Conservation (phyloP, 2,329 filamentous ascomycete genomes). For the Xylaria sp. region DNA sequence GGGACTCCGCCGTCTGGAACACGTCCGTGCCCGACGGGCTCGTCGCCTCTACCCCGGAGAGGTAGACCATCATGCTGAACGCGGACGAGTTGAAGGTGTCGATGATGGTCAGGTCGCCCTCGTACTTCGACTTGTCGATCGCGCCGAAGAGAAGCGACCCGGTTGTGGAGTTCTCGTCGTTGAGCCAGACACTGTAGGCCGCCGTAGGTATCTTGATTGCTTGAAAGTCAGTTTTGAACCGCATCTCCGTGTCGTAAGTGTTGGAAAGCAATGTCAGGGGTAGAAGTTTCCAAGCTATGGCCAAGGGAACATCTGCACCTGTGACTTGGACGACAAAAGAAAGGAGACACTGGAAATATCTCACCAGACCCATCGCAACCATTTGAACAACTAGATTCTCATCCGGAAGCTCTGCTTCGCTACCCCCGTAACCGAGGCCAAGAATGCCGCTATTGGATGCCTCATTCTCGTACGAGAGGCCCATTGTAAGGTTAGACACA, state of each 20-base stretch:
- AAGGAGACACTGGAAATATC: background rate
- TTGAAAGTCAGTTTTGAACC: background rate
- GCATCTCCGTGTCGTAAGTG: background rate
- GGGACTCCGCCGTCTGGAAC: background rate
- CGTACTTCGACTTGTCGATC: background rate
- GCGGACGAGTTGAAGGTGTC: background rate
- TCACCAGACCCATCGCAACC: background rate
- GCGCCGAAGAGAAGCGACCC: background rate
- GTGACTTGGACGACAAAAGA: background rate
- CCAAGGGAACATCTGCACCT: background rate
- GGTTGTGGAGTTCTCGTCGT: background rate
- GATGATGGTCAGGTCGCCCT: background rate
- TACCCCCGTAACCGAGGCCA: background rate
- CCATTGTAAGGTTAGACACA: background rate
- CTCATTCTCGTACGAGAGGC: background rate
- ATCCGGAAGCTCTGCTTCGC: background rate
- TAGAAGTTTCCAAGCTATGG: background rate
- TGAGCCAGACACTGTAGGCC: conserved; percentile 1
- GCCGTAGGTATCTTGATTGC: background rate
- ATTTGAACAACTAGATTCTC: background rate
- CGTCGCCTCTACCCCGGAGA: background rate
- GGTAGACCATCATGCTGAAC: background rate
- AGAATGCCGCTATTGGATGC: background rate
- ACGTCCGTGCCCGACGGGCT: background rate
- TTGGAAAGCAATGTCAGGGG: background rate